Evolutionary conservation across 148 eudicot genomes (phyloP).

Genomic region (Chenopodium formosanum): DNA sequence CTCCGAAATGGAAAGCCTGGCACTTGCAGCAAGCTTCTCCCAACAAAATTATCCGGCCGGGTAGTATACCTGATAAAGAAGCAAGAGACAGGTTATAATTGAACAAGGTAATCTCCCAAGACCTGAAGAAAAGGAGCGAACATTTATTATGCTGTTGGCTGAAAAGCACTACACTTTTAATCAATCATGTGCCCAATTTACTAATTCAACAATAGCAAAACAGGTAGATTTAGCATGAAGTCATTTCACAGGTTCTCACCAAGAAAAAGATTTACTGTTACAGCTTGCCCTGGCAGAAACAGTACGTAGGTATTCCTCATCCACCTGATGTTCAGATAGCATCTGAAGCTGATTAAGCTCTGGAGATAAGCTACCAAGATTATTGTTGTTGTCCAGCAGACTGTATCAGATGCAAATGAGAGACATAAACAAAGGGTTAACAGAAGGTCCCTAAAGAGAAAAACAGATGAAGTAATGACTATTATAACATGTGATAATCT

Average conservation of each 20-base stretch:
- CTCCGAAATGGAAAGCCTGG: neutral
- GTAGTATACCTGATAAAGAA: slow-evolving; percentile 21
- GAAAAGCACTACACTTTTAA: neutral
- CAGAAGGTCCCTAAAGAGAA: neutral
- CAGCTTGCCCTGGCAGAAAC: slow-evolving; percentile 13
- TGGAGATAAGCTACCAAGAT: slow-evolving; percentile 37
- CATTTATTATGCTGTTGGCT: neutral
- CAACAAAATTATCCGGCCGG: neutral
- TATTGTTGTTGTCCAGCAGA: slow-evolving; percentile 44
- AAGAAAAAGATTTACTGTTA: slow-evolving; percentile 27
- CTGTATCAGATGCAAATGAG: slow-evolving; percentile 26
- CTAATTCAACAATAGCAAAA: neutral
- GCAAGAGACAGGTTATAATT: neutral
- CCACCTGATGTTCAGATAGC: slow-evolving; percentile 45
- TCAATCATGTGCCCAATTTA: neutral
- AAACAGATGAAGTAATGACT: neutral
- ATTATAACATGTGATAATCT: neutral
- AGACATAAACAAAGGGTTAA: neutral
- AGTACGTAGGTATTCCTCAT: slow-evolving; percentile 28
- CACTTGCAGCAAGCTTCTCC: slow-evolving; percentile 40
- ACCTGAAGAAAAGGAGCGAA: neutral
- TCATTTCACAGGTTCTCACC: slow-evolving; percentile 28
- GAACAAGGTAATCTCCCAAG: neutral
- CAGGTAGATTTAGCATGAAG: neutral
- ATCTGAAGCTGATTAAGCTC: slow-evolving; percentile 39